phyloP scores from a whole-genome alignment of 352 stramenopile species.

The Phytophthora niederhauseri region DNA sequence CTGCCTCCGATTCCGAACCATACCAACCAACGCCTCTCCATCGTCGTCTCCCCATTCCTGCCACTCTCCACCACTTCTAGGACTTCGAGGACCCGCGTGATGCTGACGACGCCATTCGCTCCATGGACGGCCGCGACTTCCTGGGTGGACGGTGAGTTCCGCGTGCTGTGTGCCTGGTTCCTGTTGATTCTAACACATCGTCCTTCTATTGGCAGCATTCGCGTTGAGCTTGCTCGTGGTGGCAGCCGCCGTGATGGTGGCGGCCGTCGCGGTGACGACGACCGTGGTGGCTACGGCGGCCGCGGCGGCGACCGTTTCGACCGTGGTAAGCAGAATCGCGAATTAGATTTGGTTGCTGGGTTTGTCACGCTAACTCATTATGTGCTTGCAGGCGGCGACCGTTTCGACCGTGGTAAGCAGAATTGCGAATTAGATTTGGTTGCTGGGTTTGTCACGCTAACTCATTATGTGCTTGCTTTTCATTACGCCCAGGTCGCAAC shows the following conservation, averaged over 20 bases:
- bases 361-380: background rate
- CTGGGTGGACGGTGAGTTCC: constrained; percentile 73
- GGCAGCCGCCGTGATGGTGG: constrained; percentile 66
- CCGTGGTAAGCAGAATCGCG: constrained; percentile 38
- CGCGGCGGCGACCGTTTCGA: constrained; percentile 60
- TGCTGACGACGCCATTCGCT: constrained; percentile 86
- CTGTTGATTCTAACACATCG: background rate
- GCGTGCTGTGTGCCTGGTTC: background rate
- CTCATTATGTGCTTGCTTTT: background rate
- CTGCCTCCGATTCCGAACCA: constrained; percentile 29
- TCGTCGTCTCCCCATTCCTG: constrained; percentile 54
- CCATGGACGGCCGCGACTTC: constrained; percentile 88
- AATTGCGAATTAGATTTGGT: no score
- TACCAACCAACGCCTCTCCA: constrained; percentile 58
- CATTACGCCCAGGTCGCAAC: constrained; percentile 54
- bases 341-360: no score
- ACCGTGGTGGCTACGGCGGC: constrained; percentile 39
- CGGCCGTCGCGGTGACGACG: constrained; percentile 31
- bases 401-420: no score
- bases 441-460: background rate
- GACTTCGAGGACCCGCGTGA: constrained; percentile 91
- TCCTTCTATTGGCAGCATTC: constrained; percentile 48
- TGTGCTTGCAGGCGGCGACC: background rate
- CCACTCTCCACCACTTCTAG: constrained; percentile 70
- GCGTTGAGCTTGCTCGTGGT: constrained; percentile 81